Conservation (phyloP, 345 rosid genomes). For the Pugionium cornutum region DNA sequence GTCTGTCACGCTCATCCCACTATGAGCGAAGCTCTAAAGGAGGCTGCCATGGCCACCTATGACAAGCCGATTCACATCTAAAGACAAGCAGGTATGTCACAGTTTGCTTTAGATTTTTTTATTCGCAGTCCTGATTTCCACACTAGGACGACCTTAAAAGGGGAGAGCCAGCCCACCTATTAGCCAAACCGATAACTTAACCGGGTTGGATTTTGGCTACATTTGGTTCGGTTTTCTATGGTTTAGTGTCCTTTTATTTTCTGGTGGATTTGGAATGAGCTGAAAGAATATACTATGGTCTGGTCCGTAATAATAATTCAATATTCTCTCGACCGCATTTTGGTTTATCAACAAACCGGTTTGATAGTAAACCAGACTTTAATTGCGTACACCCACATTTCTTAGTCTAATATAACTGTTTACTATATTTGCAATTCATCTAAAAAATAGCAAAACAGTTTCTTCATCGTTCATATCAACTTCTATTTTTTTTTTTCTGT, state of each 20-base stretch:
- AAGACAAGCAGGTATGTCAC: slow-evolving; percentile 26
- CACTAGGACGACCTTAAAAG: slow-evolving; percentile 12
- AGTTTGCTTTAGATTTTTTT: slow-evolving; percentile 2
- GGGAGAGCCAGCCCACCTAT: slow-evolving; percentile 25
- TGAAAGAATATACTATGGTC: slow-evolving; percentile 21
- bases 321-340: slow-evolving; percentile 23
- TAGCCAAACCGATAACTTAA: slow-evolving; percentile 25
- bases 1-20: too few relatives aligned
- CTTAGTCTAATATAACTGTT: not conserved
- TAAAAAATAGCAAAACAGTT: slow-evolving; percentile 12
- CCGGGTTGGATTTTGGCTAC: slow-evolving; percentile 24
- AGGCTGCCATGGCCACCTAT: too few relatives aligned
- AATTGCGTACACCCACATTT: not conserved
- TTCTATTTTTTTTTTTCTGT: slow-evolving; percentile 30
- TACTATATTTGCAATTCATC: slow-evolving; percentile 30
- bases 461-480: slow-evolving; percentile 28
- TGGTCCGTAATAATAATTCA: slow-evolving; percentile 27
- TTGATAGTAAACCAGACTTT: slow-evolving; percentile 18
- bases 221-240: slow-evolving; percentile 26
- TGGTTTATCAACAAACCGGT: slow-evolving; percentile 11
- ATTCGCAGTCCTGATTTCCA: slow-evolving; percentile 6
- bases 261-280: slow-evolving; percentile 25
- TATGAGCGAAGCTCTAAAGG: too few relatives aligned
- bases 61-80: slow-evolving; percentile 48
- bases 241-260: slow-evolving; percentile 21